These are phyloP conservation scores for Debaryomyces robertsiae DNA, from an alignment of 1,139 yeast species.

Conservation along the genomic window DNA sequence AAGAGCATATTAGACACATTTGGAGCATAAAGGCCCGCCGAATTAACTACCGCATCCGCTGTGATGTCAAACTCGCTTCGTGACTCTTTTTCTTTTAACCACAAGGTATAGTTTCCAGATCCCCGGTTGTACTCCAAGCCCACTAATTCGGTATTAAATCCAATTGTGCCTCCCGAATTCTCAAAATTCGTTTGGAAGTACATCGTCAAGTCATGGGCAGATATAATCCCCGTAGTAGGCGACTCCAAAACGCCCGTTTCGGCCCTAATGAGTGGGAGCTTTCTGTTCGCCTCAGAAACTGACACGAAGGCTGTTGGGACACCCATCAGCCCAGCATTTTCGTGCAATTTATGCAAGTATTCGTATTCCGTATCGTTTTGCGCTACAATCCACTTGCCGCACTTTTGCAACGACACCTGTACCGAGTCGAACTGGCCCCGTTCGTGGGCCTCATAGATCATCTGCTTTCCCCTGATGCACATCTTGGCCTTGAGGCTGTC, in stretches of 20 bases:
- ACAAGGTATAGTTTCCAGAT: conserved; percentile 27
- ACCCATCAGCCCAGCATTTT: conserved; percentile 52
- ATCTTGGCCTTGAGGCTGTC: conserved; percentile 66
- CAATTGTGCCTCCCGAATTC: conserved; percentile 63
- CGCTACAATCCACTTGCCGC: conserved; percentile 92
- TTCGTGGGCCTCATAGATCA: conserved; percentile 56
- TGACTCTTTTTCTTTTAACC: conserved; percentile 32
- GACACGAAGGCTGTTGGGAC: conserved; percentile 65
- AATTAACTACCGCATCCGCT: conserved; percentile 63
- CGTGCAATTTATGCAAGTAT: conserved; percentile 54
- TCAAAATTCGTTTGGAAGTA: conserved; percentile 58
- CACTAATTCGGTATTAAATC: conserved; percentile 59
- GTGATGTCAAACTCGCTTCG: conserved; percentile 48
- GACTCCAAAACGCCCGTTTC: conserved; percentile 64
- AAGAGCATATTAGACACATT: conserved; percentile 65
- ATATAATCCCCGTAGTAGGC: conserved; percentile 84
- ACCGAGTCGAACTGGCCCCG: conserved; percentile 36
- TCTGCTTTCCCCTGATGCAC: conserved; percentile 73
- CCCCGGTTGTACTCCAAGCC: conserved; percentile 35
- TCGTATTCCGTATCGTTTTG: conserved; percentile 67
- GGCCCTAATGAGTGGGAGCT: conserved; percentile 72
- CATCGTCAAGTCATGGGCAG: conserved; percentile 74
- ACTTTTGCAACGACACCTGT: conserved; percentile 54
- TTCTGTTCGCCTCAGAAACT: conserved; percentile 37
- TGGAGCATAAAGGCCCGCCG: conserved; percentile 81